These are phyloP conservation scores for Talaromyces sp. DNA, from an alignment of 2,329 filamentous ascomycete genomes.

Conservation along the genomic window DNA sequence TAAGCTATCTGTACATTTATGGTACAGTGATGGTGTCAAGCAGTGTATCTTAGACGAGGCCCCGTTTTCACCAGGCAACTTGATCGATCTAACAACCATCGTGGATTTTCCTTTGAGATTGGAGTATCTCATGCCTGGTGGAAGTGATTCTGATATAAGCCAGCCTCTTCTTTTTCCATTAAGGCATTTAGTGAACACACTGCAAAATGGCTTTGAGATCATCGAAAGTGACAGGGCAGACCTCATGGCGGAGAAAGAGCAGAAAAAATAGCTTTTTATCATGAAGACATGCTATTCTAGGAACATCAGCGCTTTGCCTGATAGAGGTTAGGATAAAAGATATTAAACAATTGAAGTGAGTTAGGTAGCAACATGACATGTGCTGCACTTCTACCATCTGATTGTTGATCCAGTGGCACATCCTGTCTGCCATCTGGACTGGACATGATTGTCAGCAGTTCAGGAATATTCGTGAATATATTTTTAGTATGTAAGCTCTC, in stretches of 20 bases:
- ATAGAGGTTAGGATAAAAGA: neutral
- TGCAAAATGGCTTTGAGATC: constrained; percentile 7
- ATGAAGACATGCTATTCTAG: neutral
- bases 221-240: constrained; percentile 1
- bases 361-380: no score
- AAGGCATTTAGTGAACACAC: neutral
- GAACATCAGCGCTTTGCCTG: neutral
- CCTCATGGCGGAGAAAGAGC: neutral
- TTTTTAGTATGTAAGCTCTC: no score
- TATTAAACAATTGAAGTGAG: neutral
- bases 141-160: neutral
- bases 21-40: constrained; percentile 1
- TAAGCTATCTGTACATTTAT: constrained; percentile 8
- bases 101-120: constrained; percentile 5
- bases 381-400: no score
- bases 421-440: no score
- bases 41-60: constrained; percentile 7
- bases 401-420: no score
- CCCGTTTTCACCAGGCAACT: neutral
- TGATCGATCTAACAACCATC: constrained; percentile 4
- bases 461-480: no score
- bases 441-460: no score
- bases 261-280: neutral
- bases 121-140: constrained; percentile 4
- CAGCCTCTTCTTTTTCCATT: constrained; percentile 7